Conservation (phyloP, 2,329 filamentous ascomycete species). For the Acrocalymma vagum region DNA sequence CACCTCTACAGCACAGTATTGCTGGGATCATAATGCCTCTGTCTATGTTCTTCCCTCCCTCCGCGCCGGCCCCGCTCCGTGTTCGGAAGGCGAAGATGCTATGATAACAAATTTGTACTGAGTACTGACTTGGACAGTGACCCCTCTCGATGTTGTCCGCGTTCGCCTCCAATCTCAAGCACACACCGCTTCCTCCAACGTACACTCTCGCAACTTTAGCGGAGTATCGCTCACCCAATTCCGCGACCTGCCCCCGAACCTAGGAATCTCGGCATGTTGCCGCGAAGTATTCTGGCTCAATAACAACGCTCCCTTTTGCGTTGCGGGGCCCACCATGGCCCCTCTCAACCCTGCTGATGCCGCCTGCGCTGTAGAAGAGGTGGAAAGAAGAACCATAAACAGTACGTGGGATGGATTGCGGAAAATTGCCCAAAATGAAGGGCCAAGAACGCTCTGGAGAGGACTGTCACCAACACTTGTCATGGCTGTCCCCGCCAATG, state of each 20-base stretch:
- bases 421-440: constrained; percentile 96
- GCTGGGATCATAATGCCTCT: constrained; percentile 6
- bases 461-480: constrained; percentile 91
- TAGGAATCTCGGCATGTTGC: constrained; percentile 94
- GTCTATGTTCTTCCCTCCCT: constrained; percentile 13
- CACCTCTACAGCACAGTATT: background rate
- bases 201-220: constrained; percentile 46
- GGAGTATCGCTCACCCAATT: constrained; percentile 53
- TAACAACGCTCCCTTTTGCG: constrained; percentile 81
- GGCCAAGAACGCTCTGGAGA: constrained; percentile 85
- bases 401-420: constrained; percentile 90
- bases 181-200: constrained; percentile 64
- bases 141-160: constrained; percentile 94
- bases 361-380: constrained; percentile 88
- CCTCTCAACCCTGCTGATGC: constrained; percentile 56
- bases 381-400: constrained; percentile 82
- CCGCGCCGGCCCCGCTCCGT: background rate
- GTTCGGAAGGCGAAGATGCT: background rate
- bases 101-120: too few relatives aligned
- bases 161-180: constrained; percentile 91
- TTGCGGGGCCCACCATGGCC: constrained; percentile 68
- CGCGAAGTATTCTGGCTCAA: constrained; percentile 97
- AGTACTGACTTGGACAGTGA: constrained; percentile 66
- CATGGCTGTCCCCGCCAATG: constrained; percentile 94
- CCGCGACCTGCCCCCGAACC: constrained; percentile 78